A percentile compares a stretch with the other conserved stretches of the same genome.
phyloP scores from a whole-genome alignment of 1,284 basidiomycete genomes.

The Wallemia mellicola region DNA sequence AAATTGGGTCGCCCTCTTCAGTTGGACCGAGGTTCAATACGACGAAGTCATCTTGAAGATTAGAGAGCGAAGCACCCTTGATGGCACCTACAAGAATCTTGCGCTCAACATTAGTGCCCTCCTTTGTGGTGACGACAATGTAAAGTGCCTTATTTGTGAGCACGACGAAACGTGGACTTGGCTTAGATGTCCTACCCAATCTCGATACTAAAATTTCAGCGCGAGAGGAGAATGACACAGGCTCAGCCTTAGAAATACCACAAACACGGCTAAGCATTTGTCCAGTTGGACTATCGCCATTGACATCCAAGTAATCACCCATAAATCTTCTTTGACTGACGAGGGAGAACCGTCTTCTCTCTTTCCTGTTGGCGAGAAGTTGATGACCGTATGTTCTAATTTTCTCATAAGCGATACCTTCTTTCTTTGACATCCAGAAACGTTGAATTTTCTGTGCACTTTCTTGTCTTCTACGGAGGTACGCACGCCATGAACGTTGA shows the following conservation, averaged over 20 bases:
- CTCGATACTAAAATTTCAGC: conserved; percentile 66
- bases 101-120: conserved; percentile 38
- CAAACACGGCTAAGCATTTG: conserved; percentile 45
- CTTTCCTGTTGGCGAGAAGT: conserved; percentile 67
- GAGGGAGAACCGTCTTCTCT: conserved; percentile 71
- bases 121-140: conserved; percentile 36
- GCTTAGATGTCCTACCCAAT: conserved; percentile 61
- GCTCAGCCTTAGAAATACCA: conserved; percentile 41
- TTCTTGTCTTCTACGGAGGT: conserved; percentile 79
- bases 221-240: conserved; percentile 61
- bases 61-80: conserved; percentile 55
- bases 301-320: conserved; percentile 87
- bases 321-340: conserved; percentile 80
- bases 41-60: conserved; percentile 80
- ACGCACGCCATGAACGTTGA: conserved; percentile 85
- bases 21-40: conserved; percentile 45
- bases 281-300: conserved; percentile 47
- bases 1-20: conserved; percentile 84
- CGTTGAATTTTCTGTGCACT: conserved; percentile 83
- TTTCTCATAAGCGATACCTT: conserved; percentile 59
- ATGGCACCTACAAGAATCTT: conserved; percentile 73
- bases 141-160: conserved; percentile 70
- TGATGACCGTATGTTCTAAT: conserved; percentile 81
- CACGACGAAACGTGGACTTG: conserved; percentile 65
- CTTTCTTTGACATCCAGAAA: conserved; percentile 97